Evolutionary conservation across 2,329 filamentous ascomycete species (phyloP).

Genomic region (Pseudogymnoascus sp.): DNA sequence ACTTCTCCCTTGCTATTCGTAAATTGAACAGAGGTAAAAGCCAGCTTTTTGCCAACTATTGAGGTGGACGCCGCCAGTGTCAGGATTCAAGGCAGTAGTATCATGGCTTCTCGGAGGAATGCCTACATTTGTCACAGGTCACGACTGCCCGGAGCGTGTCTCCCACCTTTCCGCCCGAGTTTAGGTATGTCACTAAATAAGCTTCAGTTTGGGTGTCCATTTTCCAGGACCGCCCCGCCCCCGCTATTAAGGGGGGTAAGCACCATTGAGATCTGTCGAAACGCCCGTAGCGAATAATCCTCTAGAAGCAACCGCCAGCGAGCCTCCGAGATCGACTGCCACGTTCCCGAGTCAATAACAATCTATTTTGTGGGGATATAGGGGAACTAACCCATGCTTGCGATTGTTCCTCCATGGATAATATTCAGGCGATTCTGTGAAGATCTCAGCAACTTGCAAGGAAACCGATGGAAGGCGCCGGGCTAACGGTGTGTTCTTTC

Average conservation of each 20-base stretch:
- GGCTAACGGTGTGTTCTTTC: constrained; percentile 62
- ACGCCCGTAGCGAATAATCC: constrained; percentile 56
- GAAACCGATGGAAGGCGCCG: neutral
- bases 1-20: constrained; percentile 50
- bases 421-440: constrained; percentile 65
- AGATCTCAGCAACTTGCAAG: neutral
- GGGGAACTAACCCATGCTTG: constrained; percentile 47
- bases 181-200: constrained; percentile 52
- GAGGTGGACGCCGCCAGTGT: neutral
- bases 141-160: constrained; percentile 49
- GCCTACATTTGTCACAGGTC: constrained; percentile 52
- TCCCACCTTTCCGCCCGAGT: constrained; percentile 48
- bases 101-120: neutral
- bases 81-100: constrained; percentile 2
- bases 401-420: constrained; percentile 71
- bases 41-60: constrained; percentile 54
- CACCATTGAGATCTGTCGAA: constrained; percentile 57
- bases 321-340: constrained; percentile 54
- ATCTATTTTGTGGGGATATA: neutral
- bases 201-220: neutral
- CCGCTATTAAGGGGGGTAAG: neutral
- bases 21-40: constrained; percentile 53
- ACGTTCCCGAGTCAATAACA: constrained; percentile 6
- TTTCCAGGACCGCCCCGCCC: neutral
- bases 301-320: constrained; percentile 56